Evolutionary conservation across 495 filamentous ascomycete species (phyloP).

Genomic region (Penicillium simplicissimum): DNA sequence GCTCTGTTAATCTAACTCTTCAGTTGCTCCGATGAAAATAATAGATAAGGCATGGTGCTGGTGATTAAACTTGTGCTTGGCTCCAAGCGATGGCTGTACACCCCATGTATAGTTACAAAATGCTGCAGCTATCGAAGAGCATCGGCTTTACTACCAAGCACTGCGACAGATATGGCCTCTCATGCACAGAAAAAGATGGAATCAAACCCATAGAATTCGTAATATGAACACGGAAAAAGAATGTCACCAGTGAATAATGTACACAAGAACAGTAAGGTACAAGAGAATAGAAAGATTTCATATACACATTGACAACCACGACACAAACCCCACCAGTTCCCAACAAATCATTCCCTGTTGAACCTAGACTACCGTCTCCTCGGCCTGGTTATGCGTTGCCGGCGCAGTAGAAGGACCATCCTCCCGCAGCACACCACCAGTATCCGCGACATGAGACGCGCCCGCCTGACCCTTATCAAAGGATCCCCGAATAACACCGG

Average conservation of each 20-base stretch:
- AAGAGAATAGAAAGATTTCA: not conserved
- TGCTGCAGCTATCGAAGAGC: too few relatives aligned
- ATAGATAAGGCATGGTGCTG: too few relatives aligned
- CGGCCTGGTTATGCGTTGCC: not conserved
- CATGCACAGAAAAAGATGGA: too few relatives aligned
- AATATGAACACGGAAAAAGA: too few relatives aligned
- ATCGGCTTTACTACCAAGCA: too few relatives aligned
- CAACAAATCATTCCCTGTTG: not conserved
- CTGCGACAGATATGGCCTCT: not conserved
- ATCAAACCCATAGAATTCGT: too few relatives aligned
- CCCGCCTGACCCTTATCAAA: slow-evolving; percentile 23
- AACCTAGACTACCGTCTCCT: not conserved
- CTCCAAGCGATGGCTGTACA: too few relatives aligned
- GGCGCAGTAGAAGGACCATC: slow-evolving; percentile 3
- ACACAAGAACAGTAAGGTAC: not conserved
- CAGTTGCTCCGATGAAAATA: too few relatives aligned
- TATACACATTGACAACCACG: not conserved
- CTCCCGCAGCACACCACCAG: slow-evolving; percentile 14
- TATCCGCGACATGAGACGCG: slow-evolving; percentile 23
- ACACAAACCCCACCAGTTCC: not conserved
- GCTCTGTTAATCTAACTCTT: too few relatives aligned
- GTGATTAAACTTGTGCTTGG: not conserved
- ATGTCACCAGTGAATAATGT: too few relatives aligned
- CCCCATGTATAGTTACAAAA: too few relatives aligned
- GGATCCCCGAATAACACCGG: slow-evolving; percentile 21